Evolutionary conservation across 2,329 filamentous ascomycete species (phyloP), one percentile per base, ranked within the genome.

Genomic region (Sporothrix brasiliensis): DNA sequence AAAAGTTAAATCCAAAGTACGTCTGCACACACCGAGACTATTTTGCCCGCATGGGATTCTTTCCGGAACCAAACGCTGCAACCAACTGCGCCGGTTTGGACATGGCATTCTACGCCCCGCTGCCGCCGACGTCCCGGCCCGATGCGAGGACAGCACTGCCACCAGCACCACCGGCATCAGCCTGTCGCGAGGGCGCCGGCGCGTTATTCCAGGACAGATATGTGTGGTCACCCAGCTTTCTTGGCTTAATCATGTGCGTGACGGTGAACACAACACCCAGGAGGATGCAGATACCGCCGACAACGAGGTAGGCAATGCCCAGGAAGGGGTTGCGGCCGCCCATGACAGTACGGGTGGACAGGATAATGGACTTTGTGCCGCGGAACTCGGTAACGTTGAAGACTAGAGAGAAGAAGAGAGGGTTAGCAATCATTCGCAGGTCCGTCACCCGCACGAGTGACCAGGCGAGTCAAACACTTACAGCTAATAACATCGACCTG

Each of bases 161-260:
- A 79, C 69, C 66, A 49, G 53, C 69, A n/a, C 30, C 39, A 44
- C 49, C 70, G 19, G 58, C 61, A 13, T 41, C 69, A 13, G 65
- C n/a, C 76, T 83, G 80, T 75, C 79, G 80, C 75, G 79, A 80
- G 5, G 78, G 77, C 7, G 80, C 77, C 1, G 85, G 84, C 0
- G 81, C 82, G 71, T 88, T 88, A 79, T 98, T 97, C 95, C 95
- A 99, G 30, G 92, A 95, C 65, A 99, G 86, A 79, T 99, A 98
- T 10, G 93, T 97, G 80, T 98, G 95, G 79, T 99, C 95, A 73
- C 95, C 95, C 54, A 99, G 87, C 91, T 98, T 99, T 77, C 95
- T 94, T 67, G 95, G 95, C 79, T 92, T 94, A 80, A 99, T 89
- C 74, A 98, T 85, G 81, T 98, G 94, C 0, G 93, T 94, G 72